Evolutionary conservation across 305 asterid genomes (phyloP), one percentile per base, ranked within the genome.

Genomic region (Stenogyne calaminthoides): DNA sequence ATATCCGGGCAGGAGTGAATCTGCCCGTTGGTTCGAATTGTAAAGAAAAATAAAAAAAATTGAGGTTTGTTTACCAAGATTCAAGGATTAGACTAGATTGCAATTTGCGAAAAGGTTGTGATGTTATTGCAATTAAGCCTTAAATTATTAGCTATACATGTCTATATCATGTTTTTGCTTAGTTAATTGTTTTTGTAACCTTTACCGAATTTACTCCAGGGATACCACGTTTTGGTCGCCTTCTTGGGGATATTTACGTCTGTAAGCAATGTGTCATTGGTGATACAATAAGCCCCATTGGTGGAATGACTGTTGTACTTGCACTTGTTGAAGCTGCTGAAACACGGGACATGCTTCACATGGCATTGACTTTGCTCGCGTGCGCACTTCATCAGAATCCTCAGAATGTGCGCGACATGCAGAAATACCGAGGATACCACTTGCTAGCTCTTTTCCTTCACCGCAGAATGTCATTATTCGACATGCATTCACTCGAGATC

Each of bases 251-350:
- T 82, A 79, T 90, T 54, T 84, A 87, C 80, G 89, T 93, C 64
- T 95, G 99, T 78, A 93, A 88, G 84, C 97, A 91, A 70, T 86
- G 92, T 80, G 89, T 95, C 76, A 89, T 95, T 65, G 97, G 99
- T 46, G 98, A 95, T 79, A 84, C 97, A 32, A 86, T 95, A 81
- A 92, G 90, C 44, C 92, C 99, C 15, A 80, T 95, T 73, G 99
- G 99, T 79, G 99, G 99, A 73, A 95, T 95, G 88, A 81, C 95
- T 72, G 92, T 89, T 84, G 92, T 91, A 73, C 96, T 95, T 77
- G 96, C 99, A 73, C 97, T 95, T 66, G 91, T 95, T 74, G 99
- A 95, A 87, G 97, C 98, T 47, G 95, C 99, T 79, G 98, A 95
- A 85, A 91, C 93, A 49, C 84, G 89, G 86, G 99, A 93, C 73